A percentile compares a stretch with the other conserved stretches of the same genome.
Evolutionary conservation across 116 monocot genomes (phyloP).

Genomic region (Dioscorea cayenensis): DNA sequence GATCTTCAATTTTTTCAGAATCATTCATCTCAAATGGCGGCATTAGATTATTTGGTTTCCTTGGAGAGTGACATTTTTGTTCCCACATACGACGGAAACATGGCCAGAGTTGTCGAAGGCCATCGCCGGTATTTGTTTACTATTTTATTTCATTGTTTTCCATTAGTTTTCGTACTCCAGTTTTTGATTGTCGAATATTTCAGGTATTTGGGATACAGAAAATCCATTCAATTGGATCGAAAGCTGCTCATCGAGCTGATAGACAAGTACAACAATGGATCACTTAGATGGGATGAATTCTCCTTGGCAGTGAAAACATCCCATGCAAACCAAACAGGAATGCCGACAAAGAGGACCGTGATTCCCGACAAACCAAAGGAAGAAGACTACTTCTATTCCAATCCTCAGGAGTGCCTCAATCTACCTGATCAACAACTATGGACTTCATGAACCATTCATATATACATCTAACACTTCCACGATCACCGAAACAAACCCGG

Average conservation of each 20-base stretch:
- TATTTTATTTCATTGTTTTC: neutral
- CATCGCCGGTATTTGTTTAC: slow-evolving; percentile 65
- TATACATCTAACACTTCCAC: neutral
- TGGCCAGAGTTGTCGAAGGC: slow-evolving; percentile 95
- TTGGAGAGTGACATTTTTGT: slow-evolving; percentile 86
- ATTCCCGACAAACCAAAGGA: slow-evolving; percentile 81
- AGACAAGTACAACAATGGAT: slow-evolving; percentile 54
- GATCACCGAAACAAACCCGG: neutral
- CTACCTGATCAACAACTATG: slow-evolving; percentile 13
- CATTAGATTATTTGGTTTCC: slow-evolving; percentile 39
- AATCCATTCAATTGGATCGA: slow-evolving; percentile 60
- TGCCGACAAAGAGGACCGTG: slow-evolving; percentile 41
- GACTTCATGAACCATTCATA: slow-evolving; percentile 9
- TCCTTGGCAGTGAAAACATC: slow-evolving; percentile 50
- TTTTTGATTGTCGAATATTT: neutral
- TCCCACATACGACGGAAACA: slow-evolving; percentile 92
- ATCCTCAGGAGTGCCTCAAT: slow-evolving; percentile 72
- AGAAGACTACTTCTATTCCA: slow-evolving; percentile 94
- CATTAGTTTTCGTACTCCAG: neutral
- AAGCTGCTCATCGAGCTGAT: slow-evolving; percentile 60
- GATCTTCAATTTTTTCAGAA: slow-evolving; percentile 31
- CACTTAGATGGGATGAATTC: slow-evolving; percentile 68
- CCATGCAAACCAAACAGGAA: slow-evolving; percentile 58
- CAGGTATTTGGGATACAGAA: slow-evolving; percentile 68
- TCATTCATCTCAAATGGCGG: slow-evolving; percentile 43